Evolutionary conservation across 306 rosid genomes (phyloP).

Genomic region (Lagenaria siceraria): DNA sequence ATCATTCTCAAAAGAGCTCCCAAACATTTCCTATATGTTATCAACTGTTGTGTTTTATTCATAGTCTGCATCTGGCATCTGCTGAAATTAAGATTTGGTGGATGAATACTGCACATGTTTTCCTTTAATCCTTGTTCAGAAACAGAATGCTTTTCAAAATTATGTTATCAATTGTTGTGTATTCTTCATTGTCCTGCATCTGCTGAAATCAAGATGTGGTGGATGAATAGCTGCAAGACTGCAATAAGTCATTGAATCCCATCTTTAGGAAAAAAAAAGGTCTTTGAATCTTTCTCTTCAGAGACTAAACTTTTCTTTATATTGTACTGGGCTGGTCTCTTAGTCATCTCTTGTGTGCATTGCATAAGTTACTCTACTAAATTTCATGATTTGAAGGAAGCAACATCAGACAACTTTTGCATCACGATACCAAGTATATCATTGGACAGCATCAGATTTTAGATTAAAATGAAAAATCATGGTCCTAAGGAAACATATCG

Average conservation of each 20-base stretch:
- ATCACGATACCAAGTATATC: background rate
- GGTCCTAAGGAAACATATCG: background rate
- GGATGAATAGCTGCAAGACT: background rate
- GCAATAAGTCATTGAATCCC: background rate
- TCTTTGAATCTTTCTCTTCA: background rate
- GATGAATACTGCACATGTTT: background rate
- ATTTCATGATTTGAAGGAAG: constrained; percentile 5
- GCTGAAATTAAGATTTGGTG: background rate
- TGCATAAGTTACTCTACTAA: background rate
- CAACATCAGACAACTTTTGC: background rate
- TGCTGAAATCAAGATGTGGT: background rate
- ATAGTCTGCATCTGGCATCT: background rate
- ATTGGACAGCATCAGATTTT: constrained; percentile 1
- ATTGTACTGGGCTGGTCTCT: background rate
- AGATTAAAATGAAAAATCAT: background rate
- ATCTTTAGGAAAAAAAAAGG: background rate
- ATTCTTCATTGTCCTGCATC: background rate
- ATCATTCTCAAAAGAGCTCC: background rate
- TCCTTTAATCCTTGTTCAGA: background rate
- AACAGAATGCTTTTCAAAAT: background rate
- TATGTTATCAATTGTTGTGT: background rate
- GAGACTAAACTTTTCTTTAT: background rate
- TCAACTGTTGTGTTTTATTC: background rate
- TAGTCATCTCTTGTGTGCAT: background rate
- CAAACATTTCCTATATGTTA: background rate